Percentiles rank a stretch among this genome's conserved stretches.
These are phyloP conservation scores for Amanita fuliginea DNA, from an alignment of 768 basidiomycete genomes.

Conservation along the genomic window DNA sequence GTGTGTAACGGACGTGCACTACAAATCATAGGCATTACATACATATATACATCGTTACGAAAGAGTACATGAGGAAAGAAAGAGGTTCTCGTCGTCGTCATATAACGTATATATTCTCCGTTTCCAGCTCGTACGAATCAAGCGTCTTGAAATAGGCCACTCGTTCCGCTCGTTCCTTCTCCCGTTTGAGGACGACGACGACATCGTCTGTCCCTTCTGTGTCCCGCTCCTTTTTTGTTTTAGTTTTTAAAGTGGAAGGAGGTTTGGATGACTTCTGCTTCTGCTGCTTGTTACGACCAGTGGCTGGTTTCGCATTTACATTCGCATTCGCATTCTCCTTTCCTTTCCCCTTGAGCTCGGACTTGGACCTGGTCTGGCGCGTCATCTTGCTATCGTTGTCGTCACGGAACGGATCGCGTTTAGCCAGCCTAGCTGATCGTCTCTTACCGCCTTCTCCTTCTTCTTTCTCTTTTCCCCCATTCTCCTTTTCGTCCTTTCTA, in stretches of 20 bases:
- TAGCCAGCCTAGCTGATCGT: constrained; percentile 3
- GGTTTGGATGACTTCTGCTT: too few relatives aligned
- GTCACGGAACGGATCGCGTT: neutral
- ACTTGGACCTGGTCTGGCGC: neutral
- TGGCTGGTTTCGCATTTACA: neutral
- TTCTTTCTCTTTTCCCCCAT: neutral
- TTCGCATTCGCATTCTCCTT: neutral
- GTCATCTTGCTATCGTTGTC: neutral
- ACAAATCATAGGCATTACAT: too few relatives aligned
- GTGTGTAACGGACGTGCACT: too few relatives aligned
- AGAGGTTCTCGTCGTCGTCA: too few relatives aligned
- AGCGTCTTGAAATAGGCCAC: constrained; percentile 4
- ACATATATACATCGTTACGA: too few relatives aligned
- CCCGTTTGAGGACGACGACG: neutral
- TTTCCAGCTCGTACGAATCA: constrained; percentile 5
- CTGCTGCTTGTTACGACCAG: too few relatives aligned
- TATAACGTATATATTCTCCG: neutral
- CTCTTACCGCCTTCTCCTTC: neutral
- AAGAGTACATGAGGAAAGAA: too few relatives aligned
- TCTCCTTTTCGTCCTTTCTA: neutral
- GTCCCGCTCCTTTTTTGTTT: neutral
- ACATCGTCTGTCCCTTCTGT: neutral
- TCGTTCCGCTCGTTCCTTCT: neutral
- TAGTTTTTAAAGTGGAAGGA: neutral
- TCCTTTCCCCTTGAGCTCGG: neutral